Percentiles rank a stretch among this genome's conserved stretches.
Conservation (phyloP, 1,284 basidiomycete genomes). For the Porogramme epimiltina region DNA sequence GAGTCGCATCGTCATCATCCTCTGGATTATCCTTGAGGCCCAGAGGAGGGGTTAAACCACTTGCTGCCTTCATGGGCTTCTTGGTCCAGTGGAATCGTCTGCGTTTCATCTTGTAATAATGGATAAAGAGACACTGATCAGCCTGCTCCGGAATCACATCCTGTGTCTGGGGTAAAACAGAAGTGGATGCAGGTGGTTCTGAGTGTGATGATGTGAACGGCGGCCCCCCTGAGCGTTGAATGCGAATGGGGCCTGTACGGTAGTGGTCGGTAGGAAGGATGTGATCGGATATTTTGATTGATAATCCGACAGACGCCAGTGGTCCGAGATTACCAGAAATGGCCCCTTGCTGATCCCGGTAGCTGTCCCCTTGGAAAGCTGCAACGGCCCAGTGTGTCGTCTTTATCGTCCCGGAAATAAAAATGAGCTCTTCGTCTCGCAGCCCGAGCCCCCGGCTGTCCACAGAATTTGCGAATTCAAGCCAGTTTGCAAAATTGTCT, state of each 20-base stretch:
- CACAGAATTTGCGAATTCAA: conserved; percentile 17
- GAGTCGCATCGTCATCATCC: background rate
- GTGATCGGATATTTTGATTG: background rate
- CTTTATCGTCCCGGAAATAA: conserved; percentile 18
- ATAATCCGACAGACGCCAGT: background rate
- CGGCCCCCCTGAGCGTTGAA: background rate
- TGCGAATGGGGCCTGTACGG: background rate
- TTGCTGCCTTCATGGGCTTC: background rate
- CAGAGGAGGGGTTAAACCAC: background rate
- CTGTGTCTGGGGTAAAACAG: background rate
- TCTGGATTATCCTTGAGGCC: no score
- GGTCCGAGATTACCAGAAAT: background rate
- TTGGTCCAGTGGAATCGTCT: background rate
- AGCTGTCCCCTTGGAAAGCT: conserved; percentile 3
- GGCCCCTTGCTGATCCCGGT: background rate
- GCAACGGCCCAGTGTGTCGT: conserved; percentile 18
- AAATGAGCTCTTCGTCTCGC: conserved; percentile 13
- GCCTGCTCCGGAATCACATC: background rate
- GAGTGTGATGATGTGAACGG: background rate
- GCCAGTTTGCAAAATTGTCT: conserved; percentile 21
- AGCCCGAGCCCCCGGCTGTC: background rate
- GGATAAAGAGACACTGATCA: conserved; percentile 24
- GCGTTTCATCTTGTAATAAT: conserved; percentile 25
- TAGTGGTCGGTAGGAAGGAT: background rate
- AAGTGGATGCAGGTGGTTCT: background rate